phyloP scores from a whole-genome alignment of 2,329 filamentous ascomycete genomes.

The Penicillium sp. region DNA sequence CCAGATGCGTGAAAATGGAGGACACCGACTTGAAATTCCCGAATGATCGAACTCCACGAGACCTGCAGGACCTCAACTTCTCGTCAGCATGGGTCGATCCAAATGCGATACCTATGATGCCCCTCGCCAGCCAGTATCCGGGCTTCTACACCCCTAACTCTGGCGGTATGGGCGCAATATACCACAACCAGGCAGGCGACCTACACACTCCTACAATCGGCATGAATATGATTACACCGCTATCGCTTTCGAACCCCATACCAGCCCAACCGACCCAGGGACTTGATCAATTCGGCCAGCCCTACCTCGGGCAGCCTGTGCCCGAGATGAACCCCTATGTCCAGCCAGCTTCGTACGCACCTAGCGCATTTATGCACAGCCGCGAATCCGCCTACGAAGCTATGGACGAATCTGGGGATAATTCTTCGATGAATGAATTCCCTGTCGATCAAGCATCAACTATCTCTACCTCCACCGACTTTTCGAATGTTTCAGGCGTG shows the following conservation, averaged over 20 bases:
- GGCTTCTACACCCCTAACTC: slow-evolving; percentile 87
- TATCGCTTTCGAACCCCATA: slow-evolving; percentile 69
- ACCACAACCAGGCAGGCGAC: slow-evolving; percentile 78
- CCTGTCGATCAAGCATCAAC: slow-evolving; percentile 53
- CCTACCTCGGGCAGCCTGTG: slow-evolving; percentile 54
- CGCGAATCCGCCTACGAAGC: slow-evolving; percentile 74
- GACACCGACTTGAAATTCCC: slow-evolving; percentile 57
- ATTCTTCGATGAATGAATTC: slow-evolving; percentile 58
- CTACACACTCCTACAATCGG: slow-evolving; percentile 75
- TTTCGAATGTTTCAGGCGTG: slow-evolving; percentile 25
- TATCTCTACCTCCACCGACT: slow-evolving; percentile 38
- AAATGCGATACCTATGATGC: slow-evolving; percentile 72
- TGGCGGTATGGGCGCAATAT: slow-evolving; percentile 68
- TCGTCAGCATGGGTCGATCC: slow-evolving; percentile 85
- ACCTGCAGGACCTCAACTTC: slow-evolving; percentile 78
- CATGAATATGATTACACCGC: slow-evolving; percentile 70
- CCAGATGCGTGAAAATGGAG: slow-evolving; percentile 36
- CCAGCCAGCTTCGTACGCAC: slow-evolving; percentile 60
- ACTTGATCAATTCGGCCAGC: slow-evolving; percentile 62
- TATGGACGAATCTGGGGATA: slow-evolving; percentile 63
- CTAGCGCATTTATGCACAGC: slow-evolving; percentile 68
- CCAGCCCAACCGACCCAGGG: slow-evolving; percentile 58
- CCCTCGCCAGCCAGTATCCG: slow-evolving; percentile 71
- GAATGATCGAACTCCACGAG: slow-evolving; percentile 75
- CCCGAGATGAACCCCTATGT: slow-evolving; percentile 68